These are phyloP conservation scores for Termitomyces sp. DNA, from an alignment of 768 basidiomycete species.

Conservation along the genomic window DNA sequence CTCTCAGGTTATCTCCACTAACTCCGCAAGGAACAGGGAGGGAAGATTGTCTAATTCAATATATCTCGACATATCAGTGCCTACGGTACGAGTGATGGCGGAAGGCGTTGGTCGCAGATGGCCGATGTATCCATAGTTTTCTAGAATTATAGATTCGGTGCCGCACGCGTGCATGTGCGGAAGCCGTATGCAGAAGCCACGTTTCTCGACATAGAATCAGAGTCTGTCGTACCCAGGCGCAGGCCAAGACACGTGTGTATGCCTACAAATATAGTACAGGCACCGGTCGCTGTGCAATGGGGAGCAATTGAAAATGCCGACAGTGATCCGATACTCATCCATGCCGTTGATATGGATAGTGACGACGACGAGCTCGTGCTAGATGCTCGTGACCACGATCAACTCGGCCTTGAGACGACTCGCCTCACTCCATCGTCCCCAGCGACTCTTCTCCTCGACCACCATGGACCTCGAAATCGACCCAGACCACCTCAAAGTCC, in stretches of 20 bases:
- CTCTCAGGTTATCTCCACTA: not conserved
- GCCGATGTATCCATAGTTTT: not conserved
- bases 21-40: not conserved
- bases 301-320: too few species aligned
- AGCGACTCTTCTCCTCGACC: not conserved
- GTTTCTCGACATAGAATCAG: not conserved
- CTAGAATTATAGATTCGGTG: not conserved
- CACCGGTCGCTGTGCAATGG: too few species aligned
- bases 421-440: not conserved
- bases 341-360: too few species aligned
- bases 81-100: not conserved
- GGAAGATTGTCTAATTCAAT: not conserved
- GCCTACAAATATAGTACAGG: too few species aligned
- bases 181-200: not conserved
- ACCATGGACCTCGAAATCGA: conserved; percentile 39
- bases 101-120: not conserved
- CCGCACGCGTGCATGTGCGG: not conserved
- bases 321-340: too few species aligned
- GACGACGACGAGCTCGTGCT: not conserved
- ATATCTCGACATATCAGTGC: not conserved
- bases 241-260: not conserved
- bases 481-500: conserved; percentile 57
- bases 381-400: conserved; percentile 8
- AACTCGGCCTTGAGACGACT: not conserved
- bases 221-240: not conserved